Base-by-base conservation (phyloP, 2,329 filamentous ascomycete genomes). In the Neofusicoccum ribis region DNA sequence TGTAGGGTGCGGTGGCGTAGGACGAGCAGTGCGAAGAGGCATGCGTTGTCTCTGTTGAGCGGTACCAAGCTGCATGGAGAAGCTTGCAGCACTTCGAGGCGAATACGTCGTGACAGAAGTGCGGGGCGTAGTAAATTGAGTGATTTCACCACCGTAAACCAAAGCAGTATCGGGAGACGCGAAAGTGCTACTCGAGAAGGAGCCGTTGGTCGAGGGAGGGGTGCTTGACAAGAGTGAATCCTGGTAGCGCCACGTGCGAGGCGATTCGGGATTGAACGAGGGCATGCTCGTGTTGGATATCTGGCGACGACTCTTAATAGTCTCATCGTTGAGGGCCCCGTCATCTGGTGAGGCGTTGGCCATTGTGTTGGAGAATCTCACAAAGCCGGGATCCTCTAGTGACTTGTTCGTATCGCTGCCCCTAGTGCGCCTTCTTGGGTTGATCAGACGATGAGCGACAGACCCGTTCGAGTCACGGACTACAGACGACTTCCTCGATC, bases 1-100 rank as follows among this genome's bases (percentile, higher is more conserved):
- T 12, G 69, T 69, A 8, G 73, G 71, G 43, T 74, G 70, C 15
- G 75, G 74, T 14, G 72, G 69, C 2, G 68, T 64, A 5, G 71
- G 66, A 51, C 63, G 63, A 3, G 64, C 61, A 11, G 74, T 60
- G 8, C 54, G 74, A 34, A 77, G 75, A 7, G 69, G 70, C 62
- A 76, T 60, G 14, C 70, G 67, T 1, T 68, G 69, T 20, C 66
- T 11, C 56, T 34, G 27, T 11, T 59, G 66, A 8, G 67, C 67
- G 15, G 67, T 64, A 44, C 61, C 66, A 65, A 69, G 39, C n/a
- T 64, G 61, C 50, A 44, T 64, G 3, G 51, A 64, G 51, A 56
- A 56, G 51, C 62, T 64, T 20, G 51, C n/a, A 47, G 51, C 31
- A 50, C 62, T 64, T 11, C 62, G 63, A 7, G 63, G 54, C 12